phyloP scores from a whole-genome alignment of 2,329 filamentous ascomycete genomes.

The Trematosphaeria pertusa region DNA sequence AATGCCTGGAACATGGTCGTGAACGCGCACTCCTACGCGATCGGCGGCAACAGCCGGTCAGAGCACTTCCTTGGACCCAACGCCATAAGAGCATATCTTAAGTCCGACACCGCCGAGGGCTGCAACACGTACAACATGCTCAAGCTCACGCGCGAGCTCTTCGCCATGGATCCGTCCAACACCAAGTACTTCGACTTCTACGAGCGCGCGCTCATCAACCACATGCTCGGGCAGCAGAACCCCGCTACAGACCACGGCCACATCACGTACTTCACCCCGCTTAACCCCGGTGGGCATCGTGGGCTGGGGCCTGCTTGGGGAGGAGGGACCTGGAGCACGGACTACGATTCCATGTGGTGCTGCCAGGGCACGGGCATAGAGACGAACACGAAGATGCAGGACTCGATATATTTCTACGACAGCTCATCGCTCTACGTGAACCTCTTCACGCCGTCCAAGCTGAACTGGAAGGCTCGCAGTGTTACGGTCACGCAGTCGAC shows the following conservation, averaged over 20 bases:
- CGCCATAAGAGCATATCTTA: slow-evolving; percentile 55
- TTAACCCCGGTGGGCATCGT: slow-evolving; percentile 56
- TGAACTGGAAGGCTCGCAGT: slow-evolving; percentile 53
- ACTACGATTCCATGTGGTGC: slow-evolving; percentile 63
- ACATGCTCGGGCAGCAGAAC: slow-evolving; percentile 59
- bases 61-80: slow-evolving; percentile 60
- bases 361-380: slow-evolving; percentile 61
- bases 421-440: slow-evolving; percentile 56
- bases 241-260: slow-evolving; percentile 55
- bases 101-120: slow-evolving; percentile 57
- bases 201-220: slow-evolving; percentile 59
- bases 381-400: slow-evolving; percentile 62
- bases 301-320: slow-evolving; percentile 61
- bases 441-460: slow-evolving; percentile 56
- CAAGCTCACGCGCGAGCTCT: slow-evolving; percentile 61
- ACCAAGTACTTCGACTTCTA: slow-evolving; percentile 62
- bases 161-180: slow-evolving; percentile 51
- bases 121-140: slow-evolving; percentile 67
- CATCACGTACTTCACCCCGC: slow-evolving; percentile 61
- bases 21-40: slow-evolving; percentile 58
- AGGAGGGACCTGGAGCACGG: slow-evolving; percentile 62
- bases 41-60: slow-evolving; percentile 61
- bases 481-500: slow-evolving; percentile 55
- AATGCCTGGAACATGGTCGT: slow-evolving; percentile 60
- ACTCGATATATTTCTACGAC: slow-evolving; percentile 60